phyloP scores from a whole-genome alignment of 2,329 filamentous ascomycete species.

The Pseudonectria foliicola region DNA sequence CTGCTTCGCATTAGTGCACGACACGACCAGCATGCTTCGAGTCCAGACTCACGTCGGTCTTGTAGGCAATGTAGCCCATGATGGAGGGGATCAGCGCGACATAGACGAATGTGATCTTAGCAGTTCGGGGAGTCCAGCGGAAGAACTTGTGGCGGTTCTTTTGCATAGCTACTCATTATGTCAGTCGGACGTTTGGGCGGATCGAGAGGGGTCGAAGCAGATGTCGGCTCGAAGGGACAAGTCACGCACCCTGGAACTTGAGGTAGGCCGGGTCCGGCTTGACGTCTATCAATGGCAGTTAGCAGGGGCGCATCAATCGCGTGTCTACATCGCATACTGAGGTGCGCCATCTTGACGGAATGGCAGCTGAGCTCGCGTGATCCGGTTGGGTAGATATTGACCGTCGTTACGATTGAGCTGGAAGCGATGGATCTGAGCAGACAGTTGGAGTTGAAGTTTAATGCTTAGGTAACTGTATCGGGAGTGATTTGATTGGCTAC shows the following conservation, averaged over 20 bases:
- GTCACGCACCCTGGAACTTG: conserved; percentile 33
- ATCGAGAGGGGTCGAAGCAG: background rate
- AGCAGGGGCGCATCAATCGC: conserved; percentile 13
- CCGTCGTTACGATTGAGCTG: conserved; percentile 18
- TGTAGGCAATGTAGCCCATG: conserved; percentile 65
- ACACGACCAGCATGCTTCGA: background rate
- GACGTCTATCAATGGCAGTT: conserved; percentile 26
- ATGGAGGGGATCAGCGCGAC: conserved; percentile 63
- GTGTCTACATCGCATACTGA: conserved; percentile 22
- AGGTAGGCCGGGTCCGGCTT: conserved; percentile 36
- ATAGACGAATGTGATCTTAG: conserved; percentile 72
- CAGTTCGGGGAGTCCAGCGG: conserved; percentile 82
- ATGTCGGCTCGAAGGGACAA: conserved; percentile 4
- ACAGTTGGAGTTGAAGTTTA: conserved; percentile 15
- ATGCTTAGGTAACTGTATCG: conserved; percentile 13
- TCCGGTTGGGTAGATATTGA: conserved; percentile 16
- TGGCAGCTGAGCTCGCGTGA: conserved; percentile 17
- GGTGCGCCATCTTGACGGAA: conserved; percentile 32
- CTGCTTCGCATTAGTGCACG: conserved; percentile 39
- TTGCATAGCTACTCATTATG: conserved; percentile 59
- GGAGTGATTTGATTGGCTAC: conserved; percentile 9
- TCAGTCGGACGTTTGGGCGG: conserved; percentile 17
- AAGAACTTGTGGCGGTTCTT: conserved; percentile 89
- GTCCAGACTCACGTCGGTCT: conserved; percentile 68
- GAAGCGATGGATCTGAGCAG: conserved; percentile 8